Base-by-base conservation (phyloP, 371 early-diverging fungal species). In the Mucor circinelloides region DNA sequence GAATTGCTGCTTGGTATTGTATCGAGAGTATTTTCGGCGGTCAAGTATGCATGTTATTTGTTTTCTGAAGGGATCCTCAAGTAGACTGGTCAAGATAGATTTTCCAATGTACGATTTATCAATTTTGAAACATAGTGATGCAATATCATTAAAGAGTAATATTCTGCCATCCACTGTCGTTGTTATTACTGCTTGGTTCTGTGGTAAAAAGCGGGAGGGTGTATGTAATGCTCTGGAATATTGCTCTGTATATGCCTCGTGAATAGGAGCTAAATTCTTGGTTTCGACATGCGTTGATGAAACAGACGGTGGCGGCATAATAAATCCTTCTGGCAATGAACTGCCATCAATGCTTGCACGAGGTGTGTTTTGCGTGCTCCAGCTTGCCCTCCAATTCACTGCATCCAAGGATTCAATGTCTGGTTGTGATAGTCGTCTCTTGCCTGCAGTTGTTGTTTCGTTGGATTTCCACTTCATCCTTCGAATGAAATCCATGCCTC, bases 141-240 rank as follows among this genome's bases (percentile, higher is more conserved):
- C 81, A 44, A 85, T 78, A 46, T 85, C 87, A 58, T 88, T 88
- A 23, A 82, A 85, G 61, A 84, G 68, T 50, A 85, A 68, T 12
- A 88, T 78, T 12, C 73, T 75, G 54, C 80, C 81, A 38, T 84
- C 66, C 6, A 69, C 74, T 65, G 84, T 80, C 0, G 89, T 89
- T 0, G 91, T 89, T 23, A 89, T 77, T 60, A 88, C 89, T 28
- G 87, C 89, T 64, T 90, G 88, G 60, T 81, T 87, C 64, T 86
- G 87, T 1, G 90, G 89, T 12, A 84, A 66, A 44, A 85, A 89
- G 23, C 90, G 80, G 5, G 84, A 86, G 8, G 90, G 89, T 15
- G 86, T 82, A 64, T 89, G 88, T n/a, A 88, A 58, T 57, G 78
- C 73, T 36, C 69, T 58, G 63, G 66, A 74, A 46, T 76, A 76